Evolutionary conservation across 192 early-diverging fungal genomes (phyloP).

Genomic region (Backusella macrospora): DNA sequence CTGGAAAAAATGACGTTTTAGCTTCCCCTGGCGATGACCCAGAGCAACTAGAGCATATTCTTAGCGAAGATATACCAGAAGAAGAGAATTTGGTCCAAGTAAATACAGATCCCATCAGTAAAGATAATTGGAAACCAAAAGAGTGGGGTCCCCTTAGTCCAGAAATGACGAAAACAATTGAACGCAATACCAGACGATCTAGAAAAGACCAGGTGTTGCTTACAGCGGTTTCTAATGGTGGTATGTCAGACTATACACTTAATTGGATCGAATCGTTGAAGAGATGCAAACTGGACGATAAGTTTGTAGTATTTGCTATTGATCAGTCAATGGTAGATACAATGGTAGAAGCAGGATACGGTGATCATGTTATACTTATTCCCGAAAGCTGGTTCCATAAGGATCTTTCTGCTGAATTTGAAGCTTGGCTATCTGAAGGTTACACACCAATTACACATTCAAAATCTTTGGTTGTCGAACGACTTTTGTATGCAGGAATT

Average conservation of each 20-base stretch:
- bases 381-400: slow-evolving; percentile 43
- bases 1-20: neutral
- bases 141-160: neutral
- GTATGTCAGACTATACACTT: slow-evolving; percentile 45
- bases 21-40: neutral
- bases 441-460: slow-evolving; percentile 45
- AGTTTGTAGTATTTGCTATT: slow-evolving; percentile 41
- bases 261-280: slow-evolving; percentile 45
- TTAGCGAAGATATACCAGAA: slow-evolving; percentile 7
- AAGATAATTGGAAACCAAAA: slow-evolving; percentile 14
- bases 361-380: slow-evolving; percentile 34
- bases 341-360: slow-evolving; percentile 29
- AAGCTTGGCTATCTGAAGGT: slow-evolving; percentile 21
- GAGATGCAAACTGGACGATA: slow-evolving; percentile 22
- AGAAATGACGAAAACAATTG: neutral
- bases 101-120: neutral
- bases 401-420: slow-evolving; percentile 27
- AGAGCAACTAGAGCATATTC: neutral
- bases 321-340: slow-evolving; percentile 38
- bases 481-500: slow-evolving; percentile 33
- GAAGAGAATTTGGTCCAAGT: slow-evolving; percentile 17
- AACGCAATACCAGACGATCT: neutral
- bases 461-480: slow-evolving; percentile 43
- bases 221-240: slow-evolving; percentile 40
- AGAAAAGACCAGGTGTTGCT: slow-evolving; percentile 28